Conservation (phyloP, 2,329 filamentous ascomycete genomes). For the Chrysoporthe austroafricana region DNA sequence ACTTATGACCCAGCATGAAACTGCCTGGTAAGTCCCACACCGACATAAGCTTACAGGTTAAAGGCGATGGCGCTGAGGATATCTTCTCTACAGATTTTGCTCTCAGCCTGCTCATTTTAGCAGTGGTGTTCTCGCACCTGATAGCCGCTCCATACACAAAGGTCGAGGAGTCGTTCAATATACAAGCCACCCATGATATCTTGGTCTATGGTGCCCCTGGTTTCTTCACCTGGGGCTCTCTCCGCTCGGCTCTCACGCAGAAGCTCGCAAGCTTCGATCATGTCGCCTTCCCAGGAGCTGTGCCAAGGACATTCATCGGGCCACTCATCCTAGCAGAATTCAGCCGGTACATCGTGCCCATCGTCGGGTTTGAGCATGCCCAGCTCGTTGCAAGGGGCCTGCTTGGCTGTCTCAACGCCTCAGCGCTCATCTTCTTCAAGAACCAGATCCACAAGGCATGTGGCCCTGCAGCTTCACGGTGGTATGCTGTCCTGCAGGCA, state of each 20-base stretch:
- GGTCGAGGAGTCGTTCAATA: constrained; percentile 97
- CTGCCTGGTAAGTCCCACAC: neutral
- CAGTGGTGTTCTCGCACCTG: constrained; percentile 70
- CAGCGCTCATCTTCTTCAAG: constrained; percentile 68
- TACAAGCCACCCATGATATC: constrained; percentile 92
- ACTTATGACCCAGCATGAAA: constrained; percentile 7
- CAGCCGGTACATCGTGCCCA: constrained; percentile 66
- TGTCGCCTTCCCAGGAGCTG: constrained; percentile 84
- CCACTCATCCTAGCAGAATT: constrained; percentile 74
- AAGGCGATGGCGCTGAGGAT: constrained; percentile 6
- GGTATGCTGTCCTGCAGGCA: constrained; percentile 78
- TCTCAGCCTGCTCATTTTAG: constrained; percentile 62
- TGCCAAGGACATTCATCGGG: constrained; percentile 89
- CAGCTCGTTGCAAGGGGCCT: constrained; percentile 73
- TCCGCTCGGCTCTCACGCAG: constrained; percentile 55
- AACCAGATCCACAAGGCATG: constrained; percentile 66
- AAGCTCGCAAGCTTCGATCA: constrained; percentile 80
- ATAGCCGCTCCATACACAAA: constrained; percentile 85
- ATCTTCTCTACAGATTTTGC: constrained; percentile 46
- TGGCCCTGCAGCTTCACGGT: constrained; percentile 70
- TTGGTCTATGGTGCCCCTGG: constrained; percentile 77
- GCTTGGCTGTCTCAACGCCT: constrained; percentile 76
- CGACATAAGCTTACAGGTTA: neutral
- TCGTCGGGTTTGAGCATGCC: constrained; percentile 59
- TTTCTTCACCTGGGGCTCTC: constrained; percentile 76